phyloP scores from a whole-genome alignment of 805 yeast genomes.

The Metschnikowia vanudenii region DNA sequence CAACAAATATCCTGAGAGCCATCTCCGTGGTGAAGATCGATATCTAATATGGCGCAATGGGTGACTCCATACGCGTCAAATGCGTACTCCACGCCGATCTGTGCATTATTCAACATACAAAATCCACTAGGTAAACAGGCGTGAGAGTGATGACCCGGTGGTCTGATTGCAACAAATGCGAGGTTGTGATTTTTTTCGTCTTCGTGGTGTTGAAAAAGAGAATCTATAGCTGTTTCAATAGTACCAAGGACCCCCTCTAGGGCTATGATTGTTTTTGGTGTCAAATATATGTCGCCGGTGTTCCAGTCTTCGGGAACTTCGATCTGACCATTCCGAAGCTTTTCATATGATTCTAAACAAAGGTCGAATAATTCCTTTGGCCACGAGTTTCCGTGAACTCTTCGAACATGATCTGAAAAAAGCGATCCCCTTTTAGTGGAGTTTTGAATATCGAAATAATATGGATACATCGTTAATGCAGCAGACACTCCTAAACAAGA shows the following conservation, averaged over 20 bases:
- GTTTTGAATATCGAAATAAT: slow-evolving; percentile 49
- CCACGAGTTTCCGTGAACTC: slow-evolving; percentile 77
- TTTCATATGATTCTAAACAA: slow-evolving; percentile 57
- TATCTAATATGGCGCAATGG: slow-evolving; percentile 78
- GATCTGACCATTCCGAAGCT: slow-evolving; percentile 50
- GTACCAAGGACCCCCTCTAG: slow-evolving; percentile 77
- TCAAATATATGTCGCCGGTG: slow-evolving; percentile 75
- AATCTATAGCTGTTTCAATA: slow-evolving; percentile 67
- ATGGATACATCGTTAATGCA: slow-evolving; percentile 67
- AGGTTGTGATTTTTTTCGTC: slow-evolving; percentile 31
- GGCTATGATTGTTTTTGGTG: slow-evolving; percentile 64
- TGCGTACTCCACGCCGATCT: slow-evolving; percentile 78
- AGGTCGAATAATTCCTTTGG: slow-evolving; percentile 55
- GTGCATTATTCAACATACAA: slow-evolving; percentile 78
- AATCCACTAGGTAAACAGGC: slow-evolving; percentile 84
- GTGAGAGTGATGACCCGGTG: slow-evolving; percentile 88
- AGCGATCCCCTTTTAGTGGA: slow-evolving; percentile 49
- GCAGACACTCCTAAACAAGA: slow-evolving; percentile 76
- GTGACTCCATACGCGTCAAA: slow-evolving; percentile 58
- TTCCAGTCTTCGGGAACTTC: slow-evolving; percentile 86
- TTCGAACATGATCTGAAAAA: slow-evolving; percentile 56
- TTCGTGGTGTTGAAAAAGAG: slow-evolving; percentile 24
- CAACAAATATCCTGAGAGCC: slow-evolving; percentile 86
- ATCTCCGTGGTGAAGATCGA: slow-evolving; percentile 87
- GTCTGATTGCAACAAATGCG: slow-evolving; percentile 69